Base-by-base conservation (phyloP, 2,329 filamentous ascomycete genomes). In the Colletotrichum magnum region DNA sequence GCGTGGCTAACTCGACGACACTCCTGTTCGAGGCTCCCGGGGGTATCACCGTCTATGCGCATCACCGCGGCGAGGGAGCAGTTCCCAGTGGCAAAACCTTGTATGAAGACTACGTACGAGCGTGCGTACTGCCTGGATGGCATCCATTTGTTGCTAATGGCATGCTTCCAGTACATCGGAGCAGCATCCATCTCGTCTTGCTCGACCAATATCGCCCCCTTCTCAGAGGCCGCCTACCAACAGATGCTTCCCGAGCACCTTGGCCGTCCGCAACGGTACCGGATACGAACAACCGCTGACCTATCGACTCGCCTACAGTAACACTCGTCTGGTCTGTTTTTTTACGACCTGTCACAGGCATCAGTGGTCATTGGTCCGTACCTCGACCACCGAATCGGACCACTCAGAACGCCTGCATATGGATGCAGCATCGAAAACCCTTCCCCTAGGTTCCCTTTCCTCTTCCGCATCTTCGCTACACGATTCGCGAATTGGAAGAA, bases 401-500 rank as follows among this genome's bases (percentile, higher is more conserved):
- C 58, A 60, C 47, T 60, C 28, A 60, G 9, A 36, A 52, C 36
- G 32, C 51, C 21, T 60, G 58, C 58, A 51, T 51, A 7, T 4
- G 10, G 41, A 10, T 9, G 28, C 28, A 32, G 39, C 39, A n/a
- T 24, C 36, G n/a, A 43, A 48, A 62, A 54, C 39, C 59, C 50
- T 54, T 43, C 13, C 26, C 21, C 5, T 24, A 24, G 21, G 21
- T 24, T 24, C 21, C 21, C 21, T 24, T 24, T 24, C 21, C 21
- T 24, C 21, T 24, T 24, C 21, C 15, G 18, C 32, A 32, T 18
- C n/a, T 61, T 62, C 59, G 50, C 59, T 62, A 62, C 50, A 62
- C 59, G 50, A 62, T 62, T 54, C 59, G 41, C 36, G 59, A 62
- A 62, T 54, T 62, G 39, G n/a, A 24, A 16, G 18, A 62, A 47